Base-by-base conservation (phyloP, 2,329 filamentous ascomycete genomes). In the Cladosporium velox region DNA sequence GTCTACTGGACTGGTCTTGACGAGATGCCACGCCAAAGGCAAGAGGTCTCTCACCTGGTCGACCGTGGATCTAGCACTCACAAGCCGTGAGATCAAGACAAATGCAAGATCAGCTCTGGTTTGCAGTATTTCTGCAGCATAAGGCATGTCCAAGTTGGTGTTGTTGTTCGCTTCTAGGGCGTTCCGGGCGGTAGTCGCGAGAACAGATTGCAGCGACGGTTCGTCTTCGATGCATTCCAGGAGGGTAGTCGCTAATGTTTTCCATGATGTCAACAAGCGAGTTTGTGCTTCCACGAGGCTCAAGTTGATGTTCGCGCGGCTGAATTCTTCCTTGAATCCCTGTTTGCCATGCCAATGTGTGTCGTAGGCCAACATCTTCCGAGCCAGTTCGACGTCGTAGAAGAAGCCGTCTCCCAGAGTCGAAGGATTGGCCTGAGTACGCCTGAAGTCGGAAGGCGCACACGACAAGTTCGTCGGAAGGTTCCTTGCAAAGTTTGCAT, bases 231-330 rank as follows among this genome's bases (percentile, higher is more conserved):
- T 81, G 64, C 72, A 74, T n/a, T 87, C 87, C 75, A 90, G 92
- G 59, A 99, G 85, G 74, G 97, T 94, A 59, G 95, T 84, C 15
- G 94, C 87, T 10, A 99, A 84, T 67, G 92, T 89, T 76, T 96
- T 93, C 92, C 94, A 98, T 65, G 92, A 91, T 72, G 92, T 88
- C 69, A 97, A 90, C 21, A 99, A 86, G 52, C 88, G 86, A 70
- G 95, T 89, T 80, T 99, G 93, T 28, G 94, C 91, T 77, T 98
- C 93, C 38, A 99, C 92, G 38, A 97, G 83, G 28, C 93, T 96
- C 62, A 99, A 78, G 77, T 99, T 98, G 68, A 90, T 82, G 77
- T 99, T 99, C 51, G 94, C 95, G 67, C 88, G 88, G 73, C 89
- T 87, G 79, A 99, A 90, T 76, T 99, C 95, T 59, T 87, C 86